Evolutionary conservation across 495 filamentous ascomycete genomes (phyloP).

Genomic region (Penicillium crystallinum): DNA sequence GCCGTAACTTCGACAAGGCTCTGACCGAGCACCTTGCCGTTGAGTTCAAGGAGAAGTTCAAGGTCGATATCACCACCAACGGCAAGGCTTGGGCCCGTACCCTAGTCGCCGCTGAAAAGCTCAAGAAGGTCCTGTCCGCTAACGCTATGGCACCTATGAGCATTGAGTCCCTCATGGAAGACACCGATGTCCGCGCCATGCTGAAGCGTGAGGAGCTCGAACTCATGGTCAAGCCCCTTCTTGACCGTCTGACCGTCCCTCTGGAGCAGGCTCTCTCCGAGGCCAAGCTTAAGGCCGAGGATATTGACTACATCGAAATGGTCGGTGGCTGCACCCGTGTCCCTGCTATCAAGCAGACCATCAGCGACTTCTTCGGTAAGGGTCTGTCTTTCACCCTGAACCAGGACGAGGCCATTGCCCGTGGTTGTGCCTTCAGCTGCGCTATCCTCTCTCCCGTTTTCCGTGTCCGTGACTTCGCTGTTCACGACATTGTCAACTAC

Average conservation of each 20-base stretch:
- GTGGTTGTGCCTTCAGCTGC: constrained; percentile 96
- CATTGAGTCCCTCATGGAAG: constrained; percentile 99
- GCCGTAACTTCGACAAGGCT: constrained; percentile 93
- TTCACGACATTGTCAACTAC: constrained; percentile 96
- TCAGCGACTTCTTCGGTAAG: constrained; percentile 89
- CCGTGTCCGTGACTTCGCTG: constrained; percentile 95
- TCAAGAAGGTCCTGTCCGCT: constrained; percentile 98
- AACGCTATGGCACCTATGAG: constrained; percentile 91
- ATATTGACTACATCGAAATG: constrained; percentile 92
- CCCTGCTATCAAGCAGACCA: constrained; percentile 82
- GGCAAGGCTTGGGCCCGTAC: constrained; percentile 84
- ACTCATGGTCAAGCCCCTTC: constrained; percentile 77
- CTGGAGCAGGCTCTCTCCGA: constrained; percentile 89
- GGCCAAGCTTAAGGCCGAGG: constrained; percentile 80
- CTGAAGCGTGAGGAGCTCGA: constrained; percentile 94
- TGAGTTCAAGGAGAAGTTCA: constrained; percentile 92
- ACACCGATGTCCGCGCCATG: constrained; percentile 82
- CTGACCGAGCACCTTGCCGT: constrained; percentile 89
- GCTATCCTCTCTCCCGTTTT: constrained; percentile 97
- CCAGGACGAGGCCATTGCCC: constrained; percentile 95
- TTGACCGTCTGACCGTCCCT: constrained; percentile 66
- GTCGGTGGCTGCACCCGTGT: constrained; percentile 95
- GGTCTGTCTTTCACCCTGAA: constrained; percentile 92
- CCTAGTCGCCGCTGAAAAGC: constrained; percentile 83
- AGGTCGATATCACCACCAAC: constrained; percentile 83